Conservation (phyloP, 2,329 filamentous ascomycete genomes). For the Ascochyta rabiei region DNA sequence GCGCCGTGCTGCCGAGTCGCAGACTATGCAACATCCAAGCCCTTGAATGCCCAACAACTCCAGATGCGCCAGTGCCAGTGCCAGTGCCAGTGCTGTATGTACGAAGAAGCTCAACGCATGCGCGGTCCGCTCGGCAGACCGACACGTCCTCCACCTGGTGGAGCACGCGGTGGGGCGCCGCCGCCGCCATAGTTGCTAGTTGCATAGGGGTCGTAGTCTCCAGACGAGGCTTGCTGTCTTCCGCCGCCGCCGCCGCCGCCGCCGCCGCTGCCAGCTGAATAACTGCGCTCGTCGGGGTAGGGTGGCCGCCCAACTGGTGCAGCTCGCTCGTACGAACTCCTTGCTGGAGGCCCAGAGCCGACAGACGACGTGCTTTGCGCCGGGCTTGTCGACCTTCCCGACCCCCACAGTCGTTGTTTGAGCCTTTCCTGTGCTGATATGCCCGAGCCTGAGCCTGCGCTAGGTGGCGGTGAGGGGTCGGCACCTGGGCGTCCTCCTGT, state of each 20-base stretch:
- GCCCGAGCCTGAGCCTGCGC: conserved; percentile 48
- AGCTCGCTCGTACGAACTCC: conserved; percentile 38
- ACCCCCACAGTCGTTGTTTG: conserved; percentile 79
- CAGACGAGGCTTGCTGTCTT: conserved; percentile 35
- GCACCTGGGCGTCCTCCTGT: conserved; percentile 45
- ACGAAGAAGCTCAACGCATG: conserved; percentile 36
- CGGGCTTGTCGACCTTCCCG: conserved; percentile 65
- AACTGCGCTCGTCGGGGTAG: conserved; percentile 43
- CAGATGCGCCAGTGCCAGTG: conserved; percentile 30
- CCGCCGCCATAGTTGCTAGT: conserved; percentile 29
- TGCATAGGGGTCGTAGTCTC: conserved; percentile 43
- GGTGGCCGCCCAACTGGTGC: conserved; percentile 29
- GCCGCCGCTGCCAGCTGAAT: conserved; percentile 32
- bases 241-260: conserved; percentile 35
- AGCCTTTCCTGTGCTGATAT: conserved; percentile 79
- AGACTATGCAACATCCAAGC: conserved; percentile 9
- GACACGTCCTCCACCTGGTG: conserved; percentile 41
- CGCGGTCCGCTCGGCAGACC: conserved; percentile 48
- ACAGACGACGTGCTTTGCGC: conserved; percentile 40
- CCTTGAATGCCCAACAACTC: conserved; percentile 16
- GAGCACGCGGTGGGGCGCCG: conserved; percentile 33
- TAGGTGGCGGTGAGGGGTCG: conserved; percentile 48
- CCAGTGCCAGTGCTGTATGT: conserved; percentile 28
- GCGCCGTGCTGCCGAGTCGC: conserved; percentile 13
- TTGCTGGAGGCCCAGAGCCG: conserved; percentile 25